Base-by-base conservation (phyloP, 179 eudicot species). In the Drosera spatulata region DNA sequence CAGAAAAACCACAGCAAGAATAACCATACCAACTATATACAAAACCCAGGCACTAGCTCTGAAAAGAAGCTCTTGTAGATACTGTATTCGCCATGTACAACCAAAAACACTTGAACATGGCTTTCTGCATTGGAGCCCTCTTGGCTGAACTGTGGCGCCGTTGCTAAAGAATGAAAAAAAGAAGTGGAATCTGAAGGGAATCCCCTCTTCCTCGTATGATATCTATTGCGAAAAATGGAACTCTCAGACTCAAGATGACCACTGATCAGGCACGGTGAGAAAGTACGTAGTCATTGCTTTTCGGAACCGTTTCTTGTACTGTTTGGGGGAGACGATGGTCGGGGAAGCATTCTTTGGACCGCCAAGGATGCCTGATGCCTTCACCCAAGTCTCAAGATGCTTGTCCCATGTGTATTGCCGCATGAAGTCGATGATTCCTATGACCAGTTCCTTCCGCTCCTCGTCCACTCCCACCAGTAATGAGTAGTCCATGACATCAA, bases 361-460 rank as follows among this genome's bases (percentile, higher is more conserved):
- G 3, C 97, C 99, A 0, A 94, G 81, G 55, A 94, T 80, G 51
- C 99, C 99, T 5, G 99, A 85, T 41, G 97, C 95, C 77, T 94
- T 94, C 4, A 90, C 99, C 99, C 99, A 94, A 8, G 99, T 94
- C 87, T 94, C 99, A 10, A 94, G 80, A 71, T 94, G 99, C 82
- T 94, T 91, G 71, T 94, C 99, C 99, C 99, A 94, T 3, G 99
- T 94, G 53, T 90, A 94, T 53, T 94, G 97, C 63, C 99, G 74
- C 94, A 87, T 85, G 75, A 68, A 94, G 68, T 94, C 99, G 12
- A 94, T 94, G 62, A 91, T 87, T 44, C 97, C 99, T 1, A 94
- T 58, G 6, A 94, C 97, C 39, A 94, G 81, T 78, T 90, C 99
- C 59, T 83, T 79, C 50, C 78, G 66, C 71, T 87, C 95, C 59